A percentile compares a stretch with the other conserved stretches of the same genome.
Evolutionary conservation across 2,329 filamentous ascomycete species (phyloP).

Genomic region (Aspergillus unguis): DNA sequence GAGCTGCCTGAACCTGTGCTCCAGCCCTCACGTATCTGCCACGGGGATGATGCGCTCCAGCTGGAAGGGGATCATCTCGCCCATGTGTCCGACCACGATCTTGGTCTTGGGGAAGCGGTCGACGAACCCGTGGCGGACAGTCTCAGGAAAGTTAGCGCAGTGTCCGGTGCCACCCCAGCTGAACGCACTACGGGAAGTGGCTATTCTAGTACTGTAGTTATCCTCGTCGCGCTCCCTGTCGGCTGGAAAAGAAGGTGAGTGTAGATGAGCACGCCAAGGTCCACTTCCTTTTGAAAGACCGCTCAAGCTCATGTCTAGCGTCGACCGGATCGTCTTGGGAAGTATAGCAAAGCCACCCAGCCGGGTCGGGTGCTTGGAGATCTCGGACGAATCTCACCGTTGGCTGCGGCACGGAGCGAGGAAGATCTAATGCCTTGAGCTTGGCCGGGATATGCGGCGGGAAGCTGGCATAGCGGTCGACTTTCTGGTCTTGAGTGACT

Average conservation of each 20-base stretch:
- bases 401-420: background rate
- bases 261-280: conserved; percentile 61
- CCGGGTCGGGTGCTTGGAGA: background rate
- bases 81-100: conserved; percentile 54
- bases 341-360: conserved; percentile 16
- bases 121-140: no score
- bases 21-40: conserved; percentile 1
- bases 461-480: background rate
- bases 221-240: conserved; percentile 42
- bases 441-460: background rate
- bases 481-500: background rate
- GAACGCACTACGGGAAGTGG: conserved; percentile 19
- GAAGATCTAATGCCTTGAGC: background rate
- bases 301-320: no score
- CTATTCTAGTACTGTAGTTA: conserved; percentile 29
- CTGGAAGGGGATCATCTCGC: conserved; percentile 55
- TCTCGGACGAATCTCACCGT: background rate
- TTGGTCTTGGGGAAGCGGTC: conserved; percentile 54
- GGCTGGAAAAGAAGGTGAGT: conserved; percentile 47
- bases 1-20: conserved; percentile 44
- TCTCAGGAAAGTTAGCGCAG: no score
- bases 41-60: conserved; percentile 41
- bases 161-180: conserved; percentile 41
- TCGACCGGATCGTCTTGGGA: no score
- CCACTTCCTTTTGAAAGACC: conserved; percentile 55